phyloP scores from a whole-genome alignment of 495 filamentous ascomycete genomes.

The Ascodesmis nigricans region DNA sequence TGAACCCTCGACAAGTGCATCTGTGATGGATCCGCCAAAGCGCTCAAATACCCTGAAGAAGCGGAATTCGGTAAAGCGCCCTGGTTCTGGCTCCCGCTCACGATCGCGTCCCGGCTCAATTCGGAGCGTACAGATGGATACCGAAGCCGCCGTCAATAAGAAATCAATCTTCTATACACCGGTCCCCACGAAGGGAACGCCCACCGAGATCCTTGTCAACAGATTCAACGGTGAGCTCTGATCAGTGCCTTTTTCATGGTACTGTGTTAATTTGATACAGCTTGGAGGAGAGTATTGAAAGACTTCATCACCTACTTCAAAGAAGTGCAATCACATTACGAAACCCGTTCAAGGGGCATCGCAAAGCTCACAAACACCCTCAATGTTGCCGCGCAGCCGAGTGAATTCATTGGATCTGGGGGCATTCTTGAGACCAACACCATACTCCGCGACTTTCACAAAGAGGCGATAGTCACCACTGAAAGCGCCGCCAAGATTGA shows the following conservation, averaged over 20 bases:
- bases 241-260: not conserved
- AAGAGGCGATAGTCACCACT: slow-evolving; percentile 54
- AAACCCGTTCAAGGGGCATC: slow-evolving; percentile 60
- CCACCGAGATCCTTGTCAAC: slow-evolving; percentile 72
- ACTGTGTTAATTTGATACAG: slow-evolving; percentile 26
- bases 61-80: slow-evolving; percentile 52
- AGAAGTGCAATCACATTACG: slow-evolving; percentile 79
- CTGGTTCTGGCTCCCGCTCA: slow-evolving; percentile 35
- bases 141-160: slow-evolving; percentile 31
- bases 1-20: not conserved
- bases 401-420: slow-evolving; percentile 46
- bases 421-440: slow-evolving; percentile 71
- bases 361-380: slow-evolving; percentile 63
- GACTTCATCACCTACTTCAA: slow-evolving; percentile 86
- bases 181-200: slow-evolving; percentile 64
- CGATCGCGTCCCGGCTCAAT: slow-evolving; percentile 53
- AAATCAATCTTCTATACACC: slow-evolving; percentile 77
- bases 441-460: slow-evolving; percentile 63
- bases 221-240: slow-evolving; percentile 63
- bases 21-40: not conserved
- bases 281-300: slow-evolving; percentile 88
- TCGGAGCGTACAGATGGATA: slow-evolving; percentile 32
- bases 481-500: slow-evolving; percentile 80
- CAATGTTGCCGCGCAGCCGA: slow-evolving; percentile 52
- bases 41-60: slow-evolving; percentile 47